Conservation (phyloP, 1,284 basidiomycete genomes). For the Cutaneotrichosporon cavernicola region DNA sequence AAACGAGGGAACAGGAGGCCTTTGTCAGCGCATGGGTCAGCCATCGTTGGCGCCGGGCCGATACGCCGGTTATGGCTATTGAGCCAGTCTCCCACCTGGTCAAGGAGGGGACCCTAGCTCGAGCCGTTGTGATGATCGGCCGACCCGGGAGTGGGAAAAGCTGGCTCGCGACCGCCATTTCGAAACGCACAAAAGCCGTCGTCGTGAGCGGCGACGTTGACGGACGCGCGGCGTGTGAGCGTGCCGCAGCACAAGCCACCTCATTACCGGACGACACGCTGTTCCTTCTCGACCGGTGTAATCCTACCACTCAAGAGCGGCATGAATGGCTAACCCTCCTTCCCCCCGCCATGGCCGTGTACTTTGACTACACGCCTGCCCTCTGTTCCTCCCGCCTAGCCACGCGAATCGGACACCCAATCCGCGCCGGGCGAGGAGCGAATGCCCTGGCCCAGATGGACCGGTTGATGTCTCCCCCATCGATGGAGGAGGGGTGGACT, state of each 20-base stretch:
- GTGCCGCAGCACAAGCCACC: neutral
- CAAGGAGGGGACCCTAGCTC: constrained; percentile 54
- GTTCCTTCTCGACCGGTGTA: constrained; percentile 62
- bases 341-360: constrained; percentile 57
- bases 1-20: constrained; percentile 60
- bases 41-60: constrained; percentile 58
- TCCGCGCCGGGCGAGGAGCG: constrained; percentile 61
- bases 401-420: constrained; percentile 61
- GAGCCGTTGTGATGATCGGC: constrained; percentile 58
- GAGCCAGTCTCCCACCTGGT: constrained; percentile 34
- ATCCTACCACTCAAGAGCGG: constrained; percentile 57
- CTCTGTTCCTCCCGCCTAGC: constrained; percentile 61
- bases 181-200: constrained; percentile 55
- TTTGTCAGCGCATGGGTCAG: constrained; percentile 62
- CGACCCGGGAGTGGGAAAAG: constrained; percentile 65
- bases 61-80: neutral
- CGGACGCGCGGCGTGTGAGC: constrained; percentile 58
- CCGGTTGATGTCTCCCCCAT: constrained; percentile 55
- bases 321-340: constrained; percentile 59
- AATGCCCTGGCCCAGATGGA: constrained; percentile 62
- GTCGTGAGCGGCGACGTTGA: constrained; percentile 62
- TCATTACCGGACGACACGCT: constrained; percentile 34
- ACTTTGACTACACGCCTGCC: constrained; percentile 60
- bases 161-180: constrained; percentile 58
- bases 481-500: constrained; percentile 59